Percentiles rank a stretch among this genome's conserved stretches.
phyloP scores from a whole-genome alignment of 352 stramenopile genomes.

The Pythium periplocum region DNA sequence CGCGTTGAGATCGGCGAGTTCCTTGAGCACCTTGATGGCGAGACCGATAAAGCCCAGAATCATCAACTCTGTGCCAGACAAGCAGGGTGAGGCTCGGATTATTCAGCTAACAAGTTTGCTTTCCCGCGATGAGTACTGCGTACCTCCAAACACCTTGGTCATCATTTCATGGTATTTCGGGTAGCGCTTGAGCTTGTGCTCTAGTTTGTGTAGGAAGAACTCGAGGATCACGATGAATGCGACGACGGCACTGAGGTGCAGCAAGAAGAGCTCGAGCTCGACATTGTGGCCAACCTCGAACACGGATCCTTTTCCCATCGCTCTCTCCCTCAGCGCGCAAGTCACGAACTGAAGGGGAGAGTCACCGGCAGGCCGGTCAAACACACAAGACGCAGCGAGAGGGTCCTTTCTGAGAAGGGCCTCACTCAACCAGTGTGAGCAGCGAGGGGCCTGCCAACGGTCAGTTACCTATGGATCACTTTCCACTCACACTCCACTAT shows the following conservation, averaged over 20 bases:
- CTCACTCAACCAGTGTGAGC: background rate
- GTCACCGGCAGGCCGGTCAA: background rate
- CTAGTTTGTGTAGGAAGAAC: conserved; percentile 28
- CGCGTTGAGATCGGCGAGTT: conserved; percentile 5
- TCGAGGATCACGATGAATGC: conserved; percentile 36
- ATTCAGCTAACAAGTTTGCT: conserved; percentile 7
- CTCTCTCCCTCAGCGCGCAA: background rate
- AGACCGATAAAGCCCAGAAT: conserved; percentile 24
- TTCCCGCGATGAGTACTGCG: background rate
- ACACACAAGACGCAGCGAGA: background rate
- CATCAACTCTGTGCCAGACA: conserved; percentile 19
- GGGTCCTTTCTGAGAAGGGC: background rate
- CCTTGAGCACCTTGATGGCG: conserved; percentile 18
- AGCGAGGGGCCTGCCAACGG: too few species aligned
- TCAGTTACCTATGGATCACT: too few species aligned
- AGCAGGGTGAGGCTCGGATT: too few species aligned
- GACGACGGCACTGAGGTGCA: conserved; percentile 35
- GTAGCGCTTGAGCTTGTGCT: conserved; percentile 32
- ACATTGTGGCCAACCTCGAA: conserved; percentile 38
- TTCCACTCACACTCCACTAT: too few species aligned
- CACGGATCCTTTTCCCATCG: conserved; percentile 16
- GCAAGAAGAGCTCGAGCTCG: conserved; percentile 35
- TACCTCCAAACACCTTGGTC: conserved; percentile 24
- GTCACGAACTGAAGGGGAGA: background rate
- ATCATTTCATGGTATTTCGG: conserved; percentile 55